These are phyloP conservation scores for Zygoascus ofunaensis DNA, from an alignment of 805 yeast genomes.

Conservation along the genomic window DNA sequence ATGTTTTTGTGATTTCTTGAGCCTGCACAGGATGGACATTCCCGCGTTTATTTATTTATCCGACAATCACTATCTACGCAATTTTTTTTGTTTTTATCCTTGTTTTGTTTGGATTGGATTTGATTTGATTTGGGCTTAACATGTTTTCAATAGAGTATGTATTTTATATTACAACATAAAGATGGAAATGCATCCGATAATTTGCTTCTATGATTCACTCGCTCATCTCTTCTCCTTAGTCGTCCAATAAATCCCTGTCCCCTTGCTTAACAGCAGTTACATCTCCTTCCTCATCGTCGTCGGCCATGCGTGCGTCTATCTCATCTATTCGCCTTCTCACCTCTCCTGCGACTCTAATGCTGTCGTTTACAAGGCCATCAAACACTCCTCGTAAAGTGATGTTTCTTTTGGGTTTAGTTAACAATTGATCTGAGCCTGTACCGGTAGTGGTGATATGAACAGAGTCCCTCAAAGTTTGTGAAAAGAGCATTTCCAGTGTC, in stretches of 20 bases:
- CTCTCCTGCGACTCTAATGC: conserved; percentile 81
- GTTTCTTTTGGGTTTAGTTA: conserved; percentile 1
- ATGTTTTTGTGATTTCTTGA: too few relatives aligned
- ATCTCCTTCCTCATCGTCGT: conserved; percentile 26
- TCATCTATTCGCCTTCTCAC: conserved; percentile 79
- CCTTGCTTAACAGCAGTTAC: conserved; percentile 23
- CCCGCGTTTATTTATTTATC: too few relatives aligned
- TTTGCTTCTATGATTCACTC: neutral
- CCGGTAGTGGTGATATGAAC: conserved; percentile 41
- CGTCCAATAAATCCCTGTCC: conserved; percentile 28
- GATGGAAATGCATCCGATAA: neutral
- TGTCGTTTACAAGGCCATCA: conserved; percentile 86
- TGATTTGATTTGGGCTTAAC: too few relatives aligned
- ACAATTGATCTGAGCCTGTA: conserved; percentile 30
- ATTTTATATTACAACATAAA: neutral
- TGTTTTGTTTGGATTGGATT: too few relatives aligned
- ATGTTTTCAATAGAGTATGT: neutral
- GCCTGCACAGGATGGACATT: too few relatives aligned
- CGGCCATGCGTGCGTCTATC: conserved; percentile 24
- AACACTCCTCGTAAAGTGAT: conserved; percentile 66
- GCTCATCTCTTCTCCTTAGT: conserved; percentile 6
- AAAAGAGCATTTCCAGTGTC: conserved; percentile 78
- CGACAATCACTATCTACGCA: too few relatives aligned
- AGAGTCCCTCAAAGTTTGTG: conserved; percentile 55
- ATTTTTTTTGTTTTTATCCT: too few relatives aligned